These are phyloP conservation scores for Phycomyces blakesleeanus DNA, from an alignment of 192 early-diverging fungal genomes.

Conservation along the genomic window DNA sequence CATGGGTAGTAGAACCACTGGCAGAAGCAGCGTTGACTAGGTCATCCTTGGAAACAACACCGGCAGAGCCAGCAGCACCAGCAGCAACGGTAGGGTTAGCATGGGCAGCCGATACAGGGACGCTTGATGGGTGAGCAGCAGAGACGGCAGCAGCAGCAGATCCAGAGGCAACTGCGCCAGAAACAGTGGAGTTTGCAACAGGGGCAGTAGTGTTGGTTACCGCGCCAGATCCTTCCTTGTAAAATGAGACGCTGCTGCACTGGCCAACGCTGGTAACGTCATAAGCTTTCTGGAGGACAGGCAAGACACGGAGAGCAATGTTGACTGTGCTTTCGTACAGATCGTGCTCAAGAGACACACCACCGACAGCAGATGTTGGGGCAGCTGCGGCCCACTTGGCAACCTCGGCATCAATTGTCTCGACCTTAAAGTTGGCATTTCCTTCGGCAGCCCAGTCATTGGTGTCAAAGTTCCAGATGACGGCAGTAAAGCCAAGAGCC, in stretches of 20 bases:
- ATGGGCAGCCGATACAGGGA: not conserved
- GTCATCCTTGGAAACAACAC: not conserved
- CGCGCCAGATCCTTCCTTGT: constrained; percentile 31
- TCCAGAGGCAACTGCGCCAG: no score
- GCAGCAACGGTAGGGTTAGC: not conserved
- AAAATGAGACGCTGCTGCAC: constrained; percentile 37
- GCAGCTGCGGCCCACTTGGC: constrained; percentile 34
- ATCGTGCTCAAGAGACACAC: constrained; percentile 54
- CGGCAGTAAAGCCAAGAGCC: constrained; percentile 48
- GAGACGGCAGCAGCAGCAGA: no score
- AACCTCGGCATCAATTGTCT: constrained; percentile 21
- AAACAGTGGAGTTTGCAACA: not conserved
- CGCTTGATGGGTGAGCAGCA: constrained; percentile 3
- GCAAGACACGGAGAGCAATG: constrained; percentile 37
- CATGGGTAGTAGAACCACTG: not conserved
- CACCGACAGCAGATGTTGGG: constrained; percentile 31
- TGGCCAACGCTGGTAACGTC: constrained; percentile 32
- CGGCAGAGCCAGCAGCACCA: not conserved
- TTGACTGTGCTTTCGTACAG: constrained; percentile 39
- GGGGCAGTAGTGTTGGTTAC: constrained; percentile 1
- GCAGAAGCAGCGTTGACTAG: not conserved
- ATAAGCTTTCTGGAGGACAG: constrained; percentile 30
- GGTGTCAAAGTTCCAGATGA: constrained; percentile 52
- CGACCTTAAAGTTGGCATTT: not conserved
- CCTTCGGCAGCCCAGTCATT: constrained; percentile 42